These are phyloP conservation scores for Saturnispora zaruensis DNA, from an alignment of 805 yeast genomes.

Conservation along the genomic window DNA sequence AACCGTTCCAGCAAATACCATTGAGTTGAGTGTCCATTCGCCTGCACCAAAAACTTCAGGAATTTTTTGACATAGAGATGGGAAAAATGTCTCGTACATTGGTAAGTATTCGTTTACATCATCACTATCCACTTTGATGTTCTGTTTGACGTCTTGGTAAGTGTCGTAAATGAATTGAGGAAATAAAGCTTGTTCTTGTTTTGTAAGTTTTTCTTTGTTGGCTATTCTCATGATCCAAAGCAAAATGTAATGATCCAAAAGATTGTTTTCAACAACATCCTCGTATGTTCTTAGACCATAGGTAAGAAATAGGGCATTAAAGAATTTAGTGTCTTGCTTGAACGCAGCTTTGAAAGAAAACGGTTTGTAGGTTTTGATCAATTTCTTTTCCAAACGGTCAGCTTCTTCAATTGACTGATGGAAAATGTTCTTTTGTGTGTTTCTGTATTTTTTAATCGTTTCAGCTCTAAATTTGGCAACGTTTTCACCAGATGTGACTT, in stretches of 20 bases:
- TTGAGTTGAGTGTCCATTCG: conserved; percentile 38
- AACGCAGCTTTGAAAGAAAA: conserved; percentile 44
- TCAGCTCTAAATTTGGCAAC: conserved; percentile 22
- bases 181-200: conserved; percentile 28
- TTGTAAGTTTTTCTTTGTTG: conserved; percentile 34
- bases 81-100: conserved; percentile 38
- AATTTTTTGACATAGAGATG: conserved; percentile 41
- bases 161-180: conserved; percentile 42
- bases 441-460: conserved; percentile 38
- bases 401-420: conserved; percentile 37
- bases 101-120: conserved; percentile 49
- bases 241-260: conserved; percentile 50
- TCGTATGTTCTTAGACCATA: conserved; percentile 52
- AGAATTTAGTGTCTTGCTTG: conserved; percentile 33
- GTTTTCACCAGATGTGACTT: conserved; percentile 16
- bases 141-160: conserved; percentile 27
- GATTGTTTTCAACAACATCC: conserved; percentile 38
- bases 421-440: conserved; percentile 41
- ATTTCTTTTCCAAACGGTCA: conserved; percentile 36
- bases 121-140: conserved; percentile 32
- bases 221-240: conserved; percentile 56
- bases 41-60: conserved; percentile 40
- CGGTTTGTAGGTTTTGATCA: conserved; percentile 39
- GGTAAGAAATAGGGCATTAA: conserved; percentile 40
- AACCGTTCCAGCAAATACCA: conserved; percentile 36